Evolutionary conservation across 495 filamentous ascomycete genomes (phyloP), one percentile per base, ranked within the genome.

Genomic region (Neurospora sp.): DNA sequence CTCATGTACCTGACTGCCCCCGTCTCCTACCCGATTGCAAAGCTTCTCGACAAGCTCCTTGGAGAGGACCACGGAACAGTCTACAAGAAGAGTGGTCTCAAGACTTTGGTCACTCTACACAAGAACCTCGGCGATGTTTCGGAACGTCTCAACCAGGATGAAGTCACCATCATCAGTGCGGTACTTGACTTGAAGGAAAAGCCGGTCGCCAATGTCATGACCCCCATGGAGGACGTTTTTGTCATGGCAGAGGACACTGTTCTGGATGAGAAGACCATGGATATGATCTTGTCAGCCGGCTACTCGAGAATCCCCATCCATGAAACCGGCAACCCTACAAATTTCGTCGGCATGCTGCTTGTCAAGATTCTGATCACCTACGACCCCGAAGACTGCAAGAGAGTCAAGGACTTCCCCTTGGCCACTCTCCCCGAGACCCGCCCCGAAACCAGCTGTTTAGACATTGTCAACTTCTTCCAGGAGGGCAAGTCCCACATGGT

Each of bases 401-500:
- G 86, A 5, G 96, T 99, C 22, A 86, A 89, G 41, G 94, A 98
- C 70, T 98, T 99, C 81, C 89, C 94, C 3, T 83, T 99, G 71
- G 96, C 96, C 39, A 98, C 96, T 0, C 86, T 99, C 1, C 96
- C 96, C 3, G 96, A 99, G 81, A 99, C 96, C 3, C 88, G 92
- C 9, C 92, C 96, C 1, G 93, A 97, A 76, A 98, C 96, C 0
- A 97, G 94, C 80, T 99, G 96, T 79, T 83, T 99, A 53, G 96
- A 99, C 79, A 99, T 98, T 75, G 91, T 99, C 80, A 99, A 99
- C 83, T 99, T 97, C 83, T 99, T 99, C 83, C 96, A 99, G 80
- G 95, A 99, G 82, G 96, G 96, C 70, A 98, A 98, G 80, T 97
- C 94, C 10, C 96, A 99, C 81, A 98, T 99, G 96, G 95, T 98